A percentile compares a stretch with the other conserved stretches of the same genome.
phyloP scores from a whole-genome alignment of 257 asterid genomes.

The Solanum tarapatanum region DNA sequence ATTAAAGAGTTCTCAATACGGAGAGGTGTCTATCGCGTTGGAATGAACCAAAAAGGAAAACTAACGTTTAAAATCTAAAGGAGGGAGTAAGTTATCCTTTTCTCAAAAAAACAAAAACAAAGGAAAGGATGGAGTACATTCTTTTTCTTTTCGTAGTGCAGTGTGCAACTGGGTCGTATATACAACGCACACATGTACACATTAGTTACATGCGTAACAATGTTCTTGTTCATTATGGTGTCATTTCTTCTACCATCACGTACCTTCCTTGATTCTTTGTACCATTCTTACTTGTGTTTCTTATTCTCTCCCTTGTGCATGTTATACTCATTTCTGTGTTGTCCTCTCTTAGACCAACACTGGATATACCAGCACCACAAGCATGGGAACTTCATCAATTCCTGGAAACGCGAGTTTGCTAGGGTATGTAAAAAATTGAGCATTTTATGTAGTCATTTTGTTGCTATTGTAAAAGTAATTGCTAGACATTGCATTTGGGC shows the following conservation, averaged over 20 bases:
- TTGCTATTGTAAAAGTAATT: not conserved
- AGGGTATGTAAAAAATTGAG: slow-evolving; percentile 43
- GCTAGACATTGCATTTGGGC: not conserved
- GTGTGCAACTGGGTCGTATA: not conserved
- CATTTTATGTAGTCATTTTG: not conserved
- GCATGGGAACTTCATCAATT: slow-evolving; percentile 46
- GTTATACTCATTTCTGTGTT: slow-evolving; percentile 3
- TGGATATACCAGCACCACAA: slow-evolving; percentile 49
- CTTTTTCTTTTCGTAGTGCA: not conserved
- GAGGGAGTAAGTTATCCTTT: no score
- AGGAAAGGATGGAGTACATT: not conserved
- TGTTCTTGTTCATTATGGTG: not conserved
- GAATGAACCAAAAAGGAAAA: not conserved
- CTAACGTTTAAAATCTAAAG: not conserved
- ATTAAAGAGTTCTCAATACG: not conserved
- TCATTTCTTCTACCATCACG: not conserved
- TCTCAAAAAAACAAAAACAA: no score
- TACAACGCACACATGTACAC: not conserved
- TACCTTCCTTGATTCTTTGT: not conserved
- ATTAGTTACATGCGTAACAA: not conserved
- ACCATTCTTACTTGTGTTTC: not conserved
- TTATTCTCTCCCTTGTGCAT: not conserved
- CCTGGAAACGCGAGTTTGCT: slow-evolving; percentile 97
- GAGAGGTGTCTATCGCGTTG: not conserved
- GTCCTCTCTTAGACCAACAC: slow-evolving; percentile 36